phyloP scores from a whole-genome alignment of 805 yeast genomes.

The Saccharomyces eubayanus region DNA sequence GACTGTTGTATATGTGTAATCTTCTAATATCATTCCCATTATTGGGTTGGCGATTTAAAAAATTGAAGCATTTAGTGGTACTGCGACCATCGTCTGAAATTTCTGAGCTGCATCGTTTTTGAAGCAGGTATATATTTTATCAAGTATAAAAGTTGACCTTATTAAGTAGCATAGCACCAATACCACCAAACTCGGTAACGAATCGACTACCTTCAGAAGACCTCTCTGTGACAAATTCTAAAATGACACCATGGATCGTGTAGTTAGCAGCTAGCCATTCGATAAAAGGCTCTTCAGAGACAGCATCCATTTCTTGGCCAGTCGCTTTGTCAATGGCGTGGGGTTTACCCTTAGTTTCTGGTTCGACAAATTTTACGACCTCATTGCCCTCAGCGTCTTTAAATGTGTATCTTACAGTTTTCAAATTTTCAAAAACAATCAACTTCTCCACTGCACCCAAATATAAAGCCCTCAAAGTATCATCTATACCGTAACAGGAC shows the following conservation, averaged over 20 bases:
- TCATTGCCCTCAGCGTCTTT: slow-evolving; percentile 77
- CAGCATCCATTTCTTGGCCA: slow-evolving; percentile 86
- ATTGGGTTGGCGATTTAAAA: too few relatives aligned
- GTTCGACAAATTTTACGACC: slow-evolving; percentile 62
- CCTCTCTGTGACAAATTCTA: slow-evolving; percentile 94
- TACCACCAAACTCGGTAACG: slow-evolving; percentile 96
- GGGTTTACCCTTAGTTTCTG: slow-evolving; percentile 64
- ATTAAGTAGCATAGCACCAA: slow-evolving; percentile 93
- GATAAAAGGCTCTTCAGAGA: slow-evolving; percentile 73
- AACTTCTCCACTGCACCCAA: slow-evolving; percentile 91
- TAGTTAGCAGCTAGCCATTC: slow-evolving; percentile 99
- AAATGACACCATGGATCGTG: slow-evolving; percentile 84
- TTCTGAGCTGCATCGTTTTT: too few relatives aligned
- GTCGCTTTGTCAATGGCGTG: slow-evolving; percentile 73
- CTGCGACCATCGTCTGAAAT: too few relatives aligned
- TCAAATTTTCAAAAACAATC: slow-evolving; percentile 89
- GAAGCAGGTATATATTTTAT: slow-evolving; percentile 36
- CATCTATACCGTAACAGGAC: slow-evolving; percentile 95
- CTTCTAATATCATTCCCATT: neutral
- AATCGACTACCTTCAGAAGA: slow-evolving; percentile 98
- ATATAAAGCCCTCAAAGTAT: slow-evolving; percentile 91
- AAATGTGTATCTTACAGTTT: slow-evolving; percentile 71
- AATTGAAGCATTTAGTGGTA: too few relatives aligned
- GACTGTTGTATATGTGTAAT: neutral
- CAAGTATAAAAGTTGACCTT: slow-evolving; percentile 92